Evolutionary conservation across 768 basidiomycete species (phyloP).

Genomic region (Collybiopsis luxurians): DNA sequence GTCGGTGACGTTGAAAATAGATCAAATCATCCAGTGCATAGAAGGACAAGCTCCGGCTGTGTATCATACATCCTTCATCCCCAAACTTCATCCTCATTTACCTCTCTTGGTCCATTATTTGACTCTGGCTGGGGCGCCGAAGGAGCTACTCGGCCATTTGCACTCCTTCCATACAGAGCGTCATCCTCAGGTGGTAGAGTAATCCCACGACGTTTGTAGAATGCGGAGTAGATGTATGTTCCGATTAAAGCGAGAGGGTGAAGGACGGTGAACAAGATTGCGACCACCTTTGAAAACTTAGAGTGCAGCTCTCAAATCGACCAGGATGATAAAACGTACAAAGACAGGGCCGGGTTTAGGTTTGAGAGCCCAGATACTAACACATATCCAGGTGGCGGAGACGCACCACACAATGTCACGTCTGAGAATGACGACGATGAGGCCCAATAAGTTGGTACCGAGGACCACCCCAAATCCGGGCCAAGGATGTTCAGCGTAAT

Average conservation of each 20-base stretch:
- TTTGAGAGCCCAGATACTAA: conserved; percentile 56
- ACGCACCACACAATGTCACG: conserved; percentile 75
- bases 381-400: conserved; percentile 71
- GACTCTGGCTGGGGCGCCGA: background rate
- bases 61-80: background rate
- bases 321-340: conserved; percentile 36
- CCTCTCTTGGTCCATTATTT: conserved; percentile 4
- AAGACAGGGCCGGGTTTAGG: conserved; percentile 67
- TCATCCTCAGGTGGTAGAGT: background rate
- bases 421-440: conserved; percentile 53
- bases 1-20: too few relatives aligned
- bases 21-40: too few relatives aligned
- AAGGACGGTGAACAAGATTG: conserved; percentile 8
- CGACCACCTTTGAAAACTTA: background rate
- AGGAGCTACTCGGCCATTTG: background rate
- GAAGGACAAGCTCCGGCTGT: too few relatives aligned
- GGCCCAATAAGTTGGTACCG: conserved; percentile 56
- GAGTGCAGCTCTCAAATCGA: background rate
- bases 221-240: background rate
- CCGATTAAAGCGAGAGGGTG: conserved; percentile 6
- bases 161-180: conserved; percentile 3
- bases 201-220: background rate
- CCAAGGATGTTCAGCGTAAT: conserved; percentile 64
- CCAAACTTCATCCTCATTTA: conserved; percentile 1
- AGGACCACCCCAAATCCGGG: conserved; percentile 70